Evolutionary conservation across 129 eudicot genomes (phyloP), one percentile per base, ranked within the genome.

Genomic region (Mikania micrantha): DNA sequence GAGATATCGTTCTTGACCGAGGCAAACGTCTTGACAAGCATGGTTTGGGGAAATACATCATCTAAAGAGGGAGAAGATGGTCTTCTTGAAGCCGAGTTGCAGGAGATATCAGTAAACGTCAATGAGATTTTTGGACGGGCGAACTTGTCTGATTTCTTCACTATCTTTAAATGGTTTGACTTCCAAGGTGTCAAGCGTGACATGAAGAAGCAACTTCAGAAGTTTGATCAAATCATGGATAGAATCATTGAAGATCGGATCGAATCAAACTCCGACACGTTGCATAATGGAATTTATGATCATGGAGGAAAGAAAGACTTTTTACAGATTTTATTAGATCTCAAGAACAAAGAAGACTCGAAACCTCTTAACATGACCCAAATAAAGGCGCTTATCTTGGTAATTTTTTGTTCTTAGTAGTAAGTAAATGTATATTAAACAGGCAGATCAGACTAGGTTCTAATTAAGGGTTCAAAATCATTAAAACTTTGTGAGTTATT

Each of bases 31-130:
- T 19, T 85, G 3, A 85, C 80, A 12, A 80, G 57, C 49, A 78
- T 81, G 90, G 27, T 75, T 49, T 85, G 90, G 86, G 90, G 81
- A 20, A 75, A 81, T 2, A 65, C 77, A 15, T 47, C 69, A 25
- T 20, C 62, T 35, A 74, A 75, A 4, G 72, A 71, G 25, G 80
- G 32, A 10, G 60, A 75, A 15, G 71, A 49, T 5, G 28, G 28
- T 0, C 35, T 7, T 41, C 48, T 81, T 21, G 84, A 70, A 20
- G 44, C 56, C 3, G 84, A 81, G 67, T 75, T 85, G 17, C 64
- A 74, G 60, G 39, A 7, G 21, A 63, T 71, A 62, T 70, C 69
- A 31, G 21, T 41, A 0, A 62, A 80, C 45, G 29, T 83, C 12
- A 53, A 45, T 28, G 69, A 31, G 39, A 45, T 81, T 25, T 13